Evolutionary conservation across 495 filamentous ascomycete species (phyloP), one percentile per base, ranked within the genome.

Genomic region (Hypomontagnella monticulosa): DNA sequence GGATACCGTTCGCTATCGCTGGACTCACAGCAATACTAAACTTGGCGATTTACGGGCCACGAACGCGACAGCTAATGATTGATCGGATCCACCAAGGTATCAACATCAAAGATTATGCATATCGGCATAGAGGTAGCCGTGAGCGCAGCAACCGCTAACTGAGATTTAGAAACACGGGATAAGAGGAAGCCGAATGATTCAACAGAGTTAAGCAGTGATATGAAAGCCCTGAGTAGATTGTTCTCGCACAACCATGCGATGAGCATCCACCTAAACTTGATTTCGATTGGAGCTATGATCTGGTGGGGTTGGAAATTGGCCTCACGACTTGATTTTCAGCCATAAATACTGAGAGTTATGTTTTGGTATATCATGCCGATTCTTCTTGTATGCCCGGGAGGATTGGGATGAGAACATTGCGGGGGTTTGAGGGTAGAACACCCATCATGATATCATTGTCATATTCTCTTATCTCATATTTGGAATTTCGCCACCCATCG

Each of bases 231-330:
- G 0, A 83, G 80, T 61, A 75, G 75, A n/a, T 59, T 52, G 2
- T 87, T 88, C 55, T 73, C 76, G 5, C 63, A 67, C 4, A 79
- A 78, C 44, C 83, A 88, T 61, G 83, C 83, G 4, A 86, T 84
- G 80, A 75, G 73, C 14, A 86, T 86, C 44, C 83, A 87, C 66
- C 52, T 86, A 4, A 87, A 87, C 68, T 63, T 85, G 11, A 71
- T 85, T 27, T 76, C 80, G 0, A 73, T 86, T 48, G 74, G 78
- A 1, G 81, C 81, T 5, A 82, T 81, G 32, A 20, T 86, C 5
- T 77, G 76, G 63, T 86, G 85, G 73, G 83, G 81, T 0, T 79
- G 78, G 65, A 73, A 72, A 42, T 60, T 87, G 61, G 80, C 76
- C 0, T 73, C 63, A 1, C 75, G 55, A 56, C 20, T 71, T 34